A percentile compares a stretch with the other conserved stretches of the same genome.
phyloP scores from a whole-genome alignment of 2,329 filamentous ascomycete genomes.

The Scedosporium boydii region DNA sequence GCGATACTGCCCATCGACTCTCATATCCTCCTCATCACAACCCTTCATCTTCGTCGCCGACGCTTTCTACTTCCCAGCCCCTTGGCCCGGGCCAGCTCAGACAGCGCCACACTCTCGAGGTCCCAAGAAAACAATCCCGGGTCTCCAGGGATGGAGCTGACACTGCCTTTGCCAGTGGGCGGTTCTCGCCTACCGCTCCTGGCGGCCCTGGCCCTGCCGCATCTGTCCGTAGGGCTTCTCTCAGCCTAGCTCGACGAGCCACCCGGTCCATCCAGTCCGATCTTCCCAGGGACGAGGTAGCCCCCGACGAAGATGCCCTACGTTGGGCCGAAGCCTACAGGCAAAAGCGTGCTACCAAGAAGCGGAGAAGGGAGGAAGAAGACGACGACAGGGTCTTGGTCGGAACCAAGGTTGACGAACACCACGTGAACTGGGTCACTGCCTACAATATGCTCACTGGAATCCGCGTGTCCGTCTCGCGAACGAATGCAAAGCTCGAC shows the following conservation, averaged over 20 bases:
- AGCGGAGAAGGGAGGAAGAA: conserved; percentile 72
- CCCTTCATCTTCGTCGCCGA: conserved; percentile 36
- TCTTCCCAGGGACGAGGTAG: conserved; percentile 69
- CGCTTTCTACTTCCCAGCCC: conserved; percentile 34
- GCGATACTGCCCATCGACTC: conserved; percentile 40
- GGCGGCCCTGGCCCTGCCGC: conserved; percentile 36
- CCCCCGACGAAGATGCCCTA: conserved; percentile 80
- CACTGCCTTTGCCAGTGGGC: conserved; percentile 58
- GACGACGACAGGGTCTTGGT: conserved; percentile 93
- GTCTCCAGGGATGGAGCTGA: conserved; percentile 69
- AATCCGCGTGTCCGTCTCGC: conserved; percentile 91
- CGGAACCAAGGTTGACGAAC: conserved; percentile 94
- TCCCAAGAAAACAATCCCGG: conserved; percentile 62
- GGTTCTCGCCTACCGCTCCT: conserved; percentile 61
- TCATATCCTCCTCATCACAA: conserved; percentile 55
- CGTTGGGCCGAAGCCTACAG: conserved; percentile 90
- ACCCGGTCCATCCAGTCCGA: conserved; percentile 84
- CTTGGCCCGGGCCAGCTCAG: conserved; percentile 46
- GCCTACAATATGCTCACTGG: conserved; percentile 99
- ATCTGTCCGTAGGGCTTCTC: conserved; percentile 59
- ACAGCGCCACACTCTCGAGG: conserved; percentile 82
- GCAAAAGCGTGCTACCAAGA: conserved; percentile 82
- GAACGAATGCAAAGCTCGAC: conserved; percentile 95
- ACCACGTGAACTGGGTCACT: conserved; percentile 93
- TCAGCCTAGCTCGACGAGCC: conserved; percentile 68